Percentiles rank a stretch among this genome's conserved stretches.
Conservation (phyloP, 768 basidiomycete genomes). For the Phanerochaete sordida region DNA sequence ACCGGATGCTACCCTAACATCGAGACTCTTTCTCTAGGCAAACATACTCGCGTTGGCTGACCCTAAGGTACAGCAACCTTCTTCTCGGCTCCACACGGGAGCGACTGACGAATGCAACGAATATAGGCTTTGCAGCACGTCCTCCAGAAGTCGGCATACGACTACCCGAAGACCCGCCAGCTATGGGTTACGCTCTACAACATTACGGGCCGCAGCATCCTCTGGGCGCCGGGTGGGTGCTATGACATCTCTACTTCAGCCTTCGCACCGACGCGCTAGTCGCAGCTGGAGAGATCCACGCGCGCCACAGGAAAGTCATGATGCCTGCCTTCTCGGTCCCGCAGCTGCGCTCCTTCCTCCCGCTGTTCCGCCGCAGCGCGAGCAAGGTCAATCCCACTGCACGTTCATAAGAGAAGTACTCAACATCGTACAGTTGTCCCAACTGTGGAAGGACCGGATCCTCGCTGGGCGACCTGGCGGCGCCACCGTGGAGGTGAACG, state of each 20-base stretch:
- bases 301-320: slow-evolving; percentile 33
- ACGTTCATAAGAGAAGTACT: neutral
- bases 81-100: neutral
- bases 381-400: slow-evolving; percentile 6
- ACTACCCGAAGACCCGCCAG: slow-evolving; percentile 15
- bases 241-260: neutral
- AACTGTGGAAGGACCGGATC: slow-evolving; percentile 19
- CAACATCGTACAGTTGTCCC: neutral
- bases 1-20: too few species aligned
- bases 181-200: neutral
- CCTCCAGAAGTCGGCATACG: slow-evolving; percentile 12
- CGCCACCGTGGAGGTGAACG: slow-evolving; percentile 1
- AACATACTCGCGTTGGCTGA: slow-evolving; percentile 3
- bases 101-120: neutral
- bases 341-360: slow-evolving; percentile 23
- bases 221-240: slow-evolving; percentile 2
- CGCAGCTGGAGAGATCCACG: slow-evolving; percentile 21
- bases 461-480: slow-evolving; percentile 39
- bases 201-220: slow-evolving; percentile 8
- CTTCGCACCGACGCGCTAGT: neutral
- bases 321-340: slow-evolving; percentile 28
- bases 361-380: slow-evolving; percentile 23
- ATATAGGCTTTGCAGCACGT: slow-evolving; percentile 13
- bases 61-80: neutral
- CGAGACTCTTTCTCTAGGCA: neutral